These are phyloP conservation scores for Cadophora malorum DNA, from an alignment of 2,329 filamentous ascomycete genomes.

Conservation along the genomic window DNA sequence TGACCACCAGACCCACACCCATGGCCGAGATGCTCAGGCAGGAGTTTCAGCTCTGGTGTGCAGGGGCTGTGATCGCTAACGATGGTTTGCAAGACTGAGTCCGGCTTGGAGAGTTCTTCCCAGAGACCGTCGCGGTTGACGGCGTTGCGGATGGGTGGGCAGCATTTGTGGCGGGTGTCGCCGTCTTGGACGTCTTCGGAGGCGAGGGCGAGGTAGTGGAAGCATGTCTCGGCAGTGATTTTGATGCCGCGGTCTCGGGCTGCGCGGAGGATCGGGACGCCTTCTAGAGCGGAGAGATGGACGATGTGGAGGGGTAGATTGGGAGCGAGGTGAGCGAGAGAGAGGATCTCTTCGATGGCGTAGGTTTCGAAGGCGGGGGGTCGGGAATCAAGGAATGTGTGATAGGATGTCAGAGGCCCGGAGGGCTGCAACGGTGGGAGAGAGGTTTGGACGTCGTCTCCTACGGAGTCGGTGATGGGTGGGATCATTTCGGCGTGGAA, in stretches of 20 bases:
- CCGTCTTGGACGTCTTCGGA: constrained; percentile 70
- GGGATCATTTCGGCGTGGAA: constrained; percentile 99
- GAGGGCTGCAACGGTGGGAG: constrained; percentile 72
- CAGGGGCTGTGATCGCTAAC: constrained; percentile 97
- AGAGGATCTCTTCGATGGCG: constrained; percentile 85
- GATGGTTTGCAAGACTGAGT: constrained; percentile 87
- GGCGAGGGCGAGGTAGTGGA: constrained; percentile 74
- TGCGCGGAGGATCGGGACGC: constrained; percentile 68
- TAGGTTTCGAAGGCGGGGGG: constrained; percentile 91
- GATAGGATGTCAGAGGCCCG: constrained; percentile 78
- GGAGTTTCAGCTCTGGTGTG: constrained; percentile 90
- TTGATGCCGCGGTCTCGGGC: constrained; percentile 68
- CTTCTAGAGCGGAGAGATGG: constrained; percentile 72
- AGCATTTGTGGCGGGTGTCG: constrained; percentile 77
- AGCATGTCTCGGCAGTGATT: constrained; percentile 79
- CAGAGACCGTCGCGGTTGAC: constrained; percentile 71
- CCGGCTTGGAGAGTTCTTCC: constrained; percentile 73
- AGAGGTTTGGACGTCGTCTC: constrained; percentile 75
- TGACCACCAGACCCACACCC: constrained; percentile 36
- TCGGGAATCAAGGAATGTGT: constrained; percentile 89
- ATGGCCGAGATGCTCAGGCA: constrained; percentile 67
- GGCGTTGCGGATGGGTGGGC: constrained; percentile 71
- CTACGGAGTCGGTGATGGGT: constrained; percentile 80
- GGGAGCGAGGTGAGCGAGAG: constrained; percentile 80
- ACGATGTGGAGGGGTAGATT: constrained; percentile 87